These are phyloP conservation scores for Omphalea diandra DNA, from an alignment of 441 rosid species.

Conservation along the genomic window DNA sequence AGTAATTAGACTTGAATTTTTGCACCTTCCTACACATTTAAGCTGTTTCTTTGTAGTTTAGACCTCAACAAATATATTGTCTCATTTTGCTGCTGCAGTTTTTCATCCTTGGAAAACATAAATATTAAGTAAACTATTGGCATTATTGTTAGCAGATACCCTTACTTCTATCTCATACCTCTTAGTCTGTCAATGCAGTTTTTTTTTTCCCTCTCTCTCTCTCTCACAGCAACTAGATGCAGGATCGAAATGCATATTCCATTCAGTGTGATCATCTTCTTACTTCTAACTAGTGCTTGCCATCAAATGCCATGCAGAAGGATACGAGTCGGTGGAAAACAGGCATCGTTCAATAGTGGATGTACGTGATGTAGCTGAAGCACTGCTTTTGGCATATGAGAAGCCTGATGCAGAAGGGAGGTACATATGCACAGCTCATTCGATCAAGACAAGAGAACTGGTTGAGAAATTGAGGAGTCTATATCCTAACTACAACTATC, in stretches of 20 bases:
- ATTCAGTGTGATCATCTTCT: too few relatives aligned
- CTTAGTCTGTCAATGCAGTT: not conserved
- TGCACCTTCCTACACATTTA: not conserved
- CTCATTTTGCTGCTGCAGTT: not conserved
- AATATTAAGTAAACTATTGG: not conserved
- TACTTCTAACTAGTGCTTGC: constrained; percentile 1
- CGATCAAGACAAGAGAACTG: constrained; percentile 29
- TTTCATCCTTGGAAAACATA: not conserved
- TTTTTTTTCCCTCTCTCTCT: too few relatives aligned
- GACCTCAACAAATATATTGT: not conserved
- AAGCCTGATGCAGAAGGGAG: constrained; percentile 82
- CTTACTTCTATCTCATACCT: not conserved
- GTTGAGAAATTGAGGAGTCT: constrained; percentile 50
- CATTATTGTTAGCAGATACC: not conserved
- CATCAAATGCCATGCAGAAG: constrained; percentile 37
- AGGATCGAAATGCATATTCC: too few relatives aligned
- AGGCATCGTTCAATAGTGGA: constrained; percentile 45
- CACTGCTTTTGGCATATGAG: constrained; percentile 63
- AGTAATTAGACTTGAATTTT: not conserved
- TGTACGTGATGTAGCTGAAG: constrained; percentile 76
- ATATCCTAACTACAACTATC: constrained; percentile 64
- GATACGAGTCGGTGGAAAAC: constrained; percentile 47
- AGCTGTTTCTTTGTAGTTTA: not conserved
- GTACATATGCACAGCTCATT: constrained; percentile 54
- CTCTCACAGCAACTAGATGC: too few relatives aligned